Percentiles rank a stretch among this genome's conserved stretches.
Evolutionary conservation across 2,329 filamentous ascomycete species (phyloP).

Genomic region (Cryphonectria radicalis): DNA sequence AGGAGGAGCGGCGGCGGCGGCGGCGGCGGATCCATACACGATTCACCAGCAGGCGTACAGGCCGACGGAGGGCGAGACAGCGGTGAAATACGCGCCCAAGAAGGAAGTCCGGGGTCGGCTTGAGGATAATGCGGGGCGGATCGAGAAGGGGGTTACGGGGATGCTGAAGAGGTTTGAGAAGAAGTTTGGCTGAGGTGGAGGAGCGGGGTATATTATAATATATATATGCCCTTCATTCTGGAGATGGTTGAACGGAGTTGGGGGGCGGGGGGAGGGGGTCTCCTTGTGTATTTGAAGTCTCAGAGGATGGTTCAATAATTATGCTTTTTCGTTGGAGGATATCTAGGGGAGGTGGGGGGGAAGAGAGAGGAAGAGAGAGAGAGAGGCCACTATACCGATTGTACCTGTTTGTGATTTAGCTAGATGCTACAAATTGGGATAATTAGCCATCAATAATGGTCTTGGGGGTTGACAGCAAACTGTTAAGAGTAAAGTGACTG

Average conservation of each 20-base stretch:
- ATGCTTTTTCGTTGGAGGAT: too few species aligned
- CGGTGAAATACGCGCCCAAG: slow-evolving; percentile 48
- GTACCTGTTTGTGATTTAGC: too few species aligned
- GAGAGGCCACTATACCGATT: too few species aligned
- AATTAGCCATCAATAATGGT: too few species aligned
- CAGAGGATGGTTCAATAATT: too few species aligned
- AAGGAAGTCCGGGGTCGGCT: slow-evolving; percentile 56
- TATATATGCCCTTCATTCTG: not conserved
- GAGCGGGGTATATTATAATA: not conserved
- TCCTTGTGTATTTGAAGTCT: not conserved
- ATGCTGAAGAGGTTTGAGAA: slow-evolving; percentile 82
- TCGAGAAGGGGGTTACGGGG: slow-evolving; percentile 72
- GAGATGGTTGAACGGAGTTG: not conserved
- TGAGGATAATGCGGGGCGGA: slow-evolving; percentile 66
- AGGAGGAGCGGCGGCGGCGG: slow-evolving; percentile 30
- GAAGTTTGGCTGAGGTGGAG: slow-evolving; percentile 59
- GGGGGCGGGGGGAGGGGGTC: too few species aligned
- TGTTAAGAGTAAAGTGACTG: too few species aligned
- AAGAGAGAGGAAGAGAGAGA: too few species aligned
- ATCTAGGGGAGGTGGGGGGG: too few species aligned
- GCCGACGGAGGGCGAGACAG: slow-evolving; percentile 66
- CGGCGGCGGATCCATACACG: slow-evolving; percentile 50
- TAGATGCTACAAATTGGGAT: too few species aligned
- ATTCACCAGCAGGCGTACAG: slow-evolving; percentile 73
- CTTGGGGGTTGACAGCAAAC: too few species aligned